phyloP scores from a whole-genome alignment of 768 basidiomycete genomes.

The Auriscalpium orientale region DNA sequence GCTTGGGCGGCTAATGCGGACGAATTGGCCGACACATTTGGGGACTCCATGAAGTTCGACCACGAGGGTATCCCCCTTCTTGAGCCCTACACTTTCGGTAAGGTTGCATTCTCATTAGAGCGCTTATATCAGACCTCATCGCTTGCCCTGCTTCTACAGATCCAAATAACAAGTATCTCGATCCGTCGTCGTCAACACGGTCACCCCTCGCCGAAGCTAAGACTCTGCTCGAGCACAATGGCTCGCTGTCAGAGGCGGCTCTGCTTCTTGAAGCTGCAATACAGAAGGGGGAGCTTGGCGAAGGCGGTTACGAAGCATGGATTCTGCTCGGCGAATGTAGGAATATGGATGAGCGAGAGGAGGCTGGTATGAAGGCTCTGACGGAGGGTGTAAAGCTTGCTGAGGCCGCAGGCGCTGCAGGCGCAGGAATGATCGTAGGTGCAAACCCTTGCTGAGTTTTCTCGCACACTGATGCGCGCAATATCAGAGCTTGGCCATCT shows the following conservation, averaged over 20 bases:
- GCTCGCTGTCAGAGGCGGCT: slow-evolving; percentile 81
- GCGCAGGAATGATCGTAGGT: slow-evolving; percentile 70
- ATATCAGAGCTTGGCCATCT: slow-evolving; percentile 56
- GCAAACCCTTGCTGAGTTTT: neutral
- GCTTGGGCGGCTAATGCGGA: slow-evolving; percentile 39
- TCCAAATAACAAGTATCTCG: slow-evolving; percentile 62
- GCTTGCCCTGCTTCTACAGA: slow-evolving; percentile 35
- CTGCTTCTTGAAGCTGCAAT: slow-evolving; percentile 88
- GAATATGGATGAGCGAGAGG: slow-evolving; percentile 85
- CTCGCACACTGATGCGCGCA: too few relatives aligned
- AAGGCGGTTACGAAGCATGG: slow-evolving; percentile 87
- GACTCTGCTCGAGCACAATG: slow-evolving; percentile 66
- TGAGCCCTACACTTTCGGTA: slow-evolving; percentile 72
- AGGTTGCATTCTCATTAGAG: slow-evolving; percentile 17
- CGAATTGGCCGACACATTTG: slow-evolving; percentile 24
- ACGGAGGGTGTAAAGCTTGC: slow-evolving; percentile 63
- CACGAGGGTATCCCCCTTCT: slow-evolving; percentile 72
- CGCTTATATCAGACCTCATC: neutral
- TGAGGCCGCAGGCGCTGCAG: slow-evolving; percentile 53
- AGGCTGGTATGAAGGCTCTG: slow-evolving; percentile 73
- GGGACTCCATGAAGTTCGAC: slow-evolving; percentile 43
- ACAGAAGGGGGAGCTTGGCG: slow-evolving; percentile 70
- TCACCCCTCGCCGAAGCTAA: slow-evolving; percentile 66
- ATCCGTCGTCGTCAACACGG: slow-evolving; percentile 39
- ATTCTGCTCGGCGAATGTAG: slow-evolving; percentile 84